phyloP scores from a whole-genome alignment of 257 asterid species.

The Solanum sitiens region DNA sequence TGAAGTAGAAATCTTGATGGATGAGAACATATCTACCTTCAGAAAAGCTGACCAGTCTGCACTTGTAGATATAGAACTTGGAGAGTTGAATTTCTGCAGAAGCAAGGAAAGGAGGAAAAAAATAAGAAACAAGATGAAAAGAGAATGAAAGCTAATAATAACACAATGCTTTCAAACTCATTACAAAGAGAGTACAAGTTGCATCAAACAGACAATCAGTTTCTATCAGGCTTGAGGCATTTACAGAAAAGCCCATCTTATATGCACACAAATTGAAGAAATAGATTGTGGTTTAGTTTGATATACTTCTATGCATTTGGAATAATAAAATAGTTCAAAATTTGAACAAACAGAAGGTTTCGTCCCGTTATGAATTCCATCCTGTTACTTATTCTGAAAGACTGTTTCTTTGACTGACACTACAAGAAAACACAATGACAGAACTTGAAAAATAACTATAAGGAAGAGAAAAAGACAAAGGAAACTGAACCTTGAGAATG shows the following conservation, averaged over 20 bases:
- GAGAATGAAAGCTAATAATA: background rate
- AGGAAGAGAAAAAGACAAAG: conserved; percentile 2
- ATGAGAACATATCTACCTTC: conserved; percentile 45
- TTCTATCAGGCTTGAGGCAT: background rate
- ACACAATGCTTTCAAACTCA: background rate
- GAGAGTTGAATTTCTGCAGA: conserved; percentile 82
- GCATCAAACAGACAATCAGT: background rate
- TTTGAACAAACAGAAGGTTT: background rate
- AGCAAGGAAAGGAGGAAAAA: background rate
- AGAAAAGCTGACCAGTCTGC: conserved; percentile 86
- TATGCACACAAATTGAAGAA: background rate
- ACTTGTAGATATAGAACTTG: conserved; percentile 69
- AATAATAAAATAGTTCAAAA: background rate
- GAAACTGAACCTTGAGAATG: conserved; percentile 66
- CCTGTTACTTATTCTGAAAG: background rate
- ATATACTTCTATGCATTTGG: background rate
- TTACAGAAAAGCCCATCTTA: background rate
- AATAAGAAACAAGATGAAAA: background rate
- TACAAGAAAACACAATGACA: background rate
- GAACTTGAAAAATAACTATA: background rate
- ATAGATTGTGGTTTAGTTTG: background rate
- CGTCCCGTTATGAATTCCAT: background rate
- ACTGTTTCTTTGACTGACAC: background rate
- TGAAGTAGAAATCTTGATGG: background rate
- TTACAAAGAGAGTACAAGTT: background rate